Evolutionary conservation across 208 protist species (phyloP).

Genomic region (Porcisia deanei): DNA sequence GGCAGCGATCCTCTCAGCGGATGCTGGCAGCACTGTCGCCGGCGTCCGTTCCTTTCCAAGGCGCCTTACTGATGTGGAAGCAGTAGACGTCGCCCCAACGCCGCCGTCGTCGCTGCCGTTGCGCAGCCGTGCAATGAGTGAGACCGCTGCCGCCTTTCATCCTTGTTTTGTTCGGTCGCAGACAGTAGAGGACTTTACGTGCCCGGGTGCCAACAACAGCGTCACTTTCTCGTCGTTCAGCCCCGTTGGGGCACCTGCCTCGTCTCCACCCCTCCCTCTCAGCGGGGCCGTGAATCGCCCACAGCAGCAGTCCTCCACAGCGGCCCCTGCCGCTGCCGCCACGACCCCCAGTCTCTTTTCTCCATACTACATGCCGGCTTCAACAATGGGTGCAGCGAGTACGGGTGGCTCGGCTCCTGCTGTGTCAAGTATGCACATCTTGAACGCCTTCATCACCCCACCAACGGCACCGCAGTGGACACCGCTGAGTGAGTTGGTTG

Average conservation of each 20-base stretch:
- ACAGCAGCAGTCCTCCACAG: neutral
- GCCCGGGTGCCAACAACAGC: conserved; percentile 9
- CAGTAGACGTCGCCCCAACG: neutral
- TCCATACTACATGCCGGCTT: neutral
- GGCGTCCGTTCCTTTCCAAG: conserved; percentile 7
- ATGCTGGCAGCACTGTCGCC: neutral
- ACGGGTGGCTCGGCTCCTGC: conserved; percentile 1
- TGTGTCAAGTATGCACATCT: conserved; percentile 9
- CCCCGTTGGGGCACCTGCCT: neutral
- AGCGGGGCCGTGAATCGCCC: neutral
- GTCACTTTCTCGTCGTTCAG: conserved; percentile 14
- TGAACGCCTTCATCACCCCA: conserved; percentile 81
- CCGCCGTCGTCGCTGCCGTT: conserved; percentile 20
- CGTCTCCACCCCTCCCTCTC: neutral
- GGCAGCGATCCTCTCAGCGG: neutral
- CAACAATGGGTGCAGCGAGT: conserved; percentile 1
- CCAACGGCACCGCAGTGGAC: conserved; percentile 54
- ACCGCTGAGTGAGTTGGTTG: conserved; percentile 63
- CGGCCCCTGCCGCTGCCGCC: neutral
- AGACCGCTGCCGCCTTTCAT: conserved; percentile 5
- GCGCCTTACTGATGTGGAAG: conserved; percentile 11
- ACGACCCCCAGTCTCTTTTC: neutral
- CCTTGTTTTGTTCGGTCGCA: neutral
- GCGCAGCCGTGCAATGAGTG: conserved; percentile 20
- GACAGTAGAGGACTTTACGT: conserved; percentile 6